Conservation (phyloP, 768 basidiomycete species). For the Dioszegia crocea region DNA sequence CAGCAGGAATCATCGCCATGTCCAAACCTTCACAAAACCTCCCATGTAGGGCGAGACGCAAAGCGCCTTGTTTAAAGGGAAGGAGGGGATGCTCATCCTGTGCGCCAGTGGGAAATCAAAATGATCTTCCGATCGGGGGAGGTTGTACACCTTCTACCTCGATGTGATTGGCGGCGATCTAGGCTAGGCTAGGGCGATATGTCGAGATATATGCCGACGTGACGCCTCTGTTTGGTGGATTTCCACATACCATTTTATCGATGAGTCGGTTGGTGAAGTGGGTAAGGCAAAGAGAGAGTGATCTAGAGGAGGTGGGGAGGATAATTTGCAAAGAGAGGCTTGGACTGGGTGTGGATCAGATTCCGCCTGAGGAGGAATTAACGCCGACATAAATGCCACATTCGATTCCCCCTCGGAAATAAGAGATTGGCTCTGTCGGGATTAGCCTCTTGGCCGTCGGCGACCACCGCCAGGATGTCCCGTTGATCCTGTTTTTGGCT, state of each 20-base stretch:
- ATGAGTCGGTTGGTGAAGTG: neutral
- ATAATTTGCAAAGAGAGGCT: too few relatives aligned
- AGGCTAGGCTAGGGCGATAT: neutral
- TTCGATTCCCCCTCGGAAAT: too few relatives aligned
- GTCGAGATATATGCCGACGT: conserved; percentile 1
- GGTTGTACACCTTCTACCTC: neutral
- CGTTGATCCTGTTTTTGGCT: too few relatives aligned
- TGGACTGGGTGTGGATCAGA: too few relatives aligned
- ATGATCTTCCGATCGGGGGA: neutral
- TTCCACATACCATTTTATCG: neutral
- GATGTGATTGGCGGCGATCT: neutral
- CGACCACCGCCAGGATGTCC: too few relatives aligned
- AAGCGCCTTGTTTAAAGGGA: neutral
- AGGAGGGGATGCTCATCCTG: neutral
- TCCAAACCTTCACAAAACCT: neutral
- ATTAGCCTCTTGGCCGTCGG: too few relatives aligned
- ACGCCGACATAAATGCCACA: too few relatives aligned
- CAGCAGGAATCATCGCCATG: conserved; percentile 3
- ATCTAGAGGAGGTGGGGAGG: neutral
- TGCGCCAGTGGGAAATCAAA: neutral
- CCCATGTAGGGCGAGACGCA: neutral
- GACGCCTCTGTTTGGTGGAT: neutral
- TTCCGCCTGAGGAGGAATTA: too few relatives aligned
- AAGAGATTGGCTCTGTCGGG: too few relatives aligned
- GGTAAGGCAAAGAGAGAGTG: neutral